Percentiles rank a stretch among this genome's conserved stretches.
phyloP scores from a whole-genome alignment of 257 asterid species.

The Solanum pennellii region DNA sequence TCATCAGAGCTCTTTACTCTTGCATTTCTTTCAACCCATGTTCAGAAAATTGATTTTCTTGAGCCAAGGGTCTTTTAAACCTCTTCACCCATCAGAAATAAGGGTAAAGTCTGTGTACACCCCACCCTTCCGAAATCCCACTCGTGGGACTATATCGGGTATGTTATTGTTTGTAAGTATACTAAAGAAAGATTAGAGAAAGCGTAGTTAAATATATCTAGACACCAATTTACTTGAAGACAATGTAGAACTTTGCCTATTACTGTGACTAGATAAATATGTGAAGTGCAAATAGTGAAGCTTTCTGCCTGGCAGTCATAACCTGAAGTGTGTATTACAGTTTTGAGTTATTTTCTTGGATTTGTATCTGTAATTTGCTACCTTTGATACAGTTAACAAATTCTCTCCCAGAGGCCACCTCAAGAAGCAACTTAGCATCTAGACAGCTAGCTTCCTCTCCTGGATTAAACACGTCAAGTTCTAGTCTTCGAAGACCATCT shows the following conservation, averaged over 20 bases:
- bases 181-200: not conserved
- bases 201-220: not conserved
- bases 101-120: not conserved
- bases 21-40: not conserved
- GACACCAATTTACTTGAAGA: not conserved
- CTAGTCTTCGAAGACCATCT: constrained; percentile 73
- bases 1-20: not conserved
- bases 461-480: constrained; percentile 57
- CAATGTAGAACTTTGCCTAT: not conserved
- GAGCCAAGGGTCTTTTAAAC: not conserved
- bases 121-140: not conserved
- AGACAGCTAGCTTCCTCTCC: constrained; percentile 48
- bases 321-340: not conserved
- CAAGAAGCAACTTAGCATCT: constrained; percentile 54
- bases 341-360: not conserved
- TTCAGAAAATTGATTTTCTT: not conserved
- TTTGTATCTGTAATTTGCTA: constrained; percentile 11
- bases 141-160: not conserved
- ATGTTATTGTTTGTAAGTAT: not conserved
- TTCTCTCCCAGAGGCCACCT: constrained; percentile 44
- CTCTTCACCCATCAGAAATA: not conserved
- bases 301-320: not conserved
- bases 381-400: constrained; percentile 56
- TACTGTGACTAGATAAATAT: not conserved
- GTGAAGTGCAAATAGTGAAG: not conserved